Evolutionary conservation across 306 rosid genomes (phyloP), one percentile per base, ranked within the genome.

Genomic region (Vicia villosa): DNA sequence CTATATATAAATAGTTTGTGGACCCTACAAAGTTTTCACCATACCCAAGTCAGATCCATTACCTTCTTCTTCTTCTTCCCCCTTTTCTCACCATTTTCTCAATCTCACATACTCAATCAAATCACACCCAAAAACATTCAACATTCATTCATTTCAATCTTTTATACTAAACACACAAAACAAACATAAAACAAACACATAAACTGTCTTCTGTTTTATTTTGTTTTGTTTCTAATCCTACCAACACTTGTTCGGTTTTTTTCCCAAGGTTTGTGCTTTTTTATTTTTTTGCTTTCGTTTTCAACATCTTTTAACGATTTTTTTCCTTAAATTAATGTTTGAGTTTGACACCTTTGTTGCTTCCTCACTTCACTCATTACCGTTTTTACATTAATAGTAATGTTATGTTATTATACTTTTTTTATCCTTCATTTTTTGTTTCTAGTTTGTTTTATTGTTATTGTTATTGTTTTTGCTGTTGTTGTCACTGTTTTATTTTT

Each of bases 1-100:
- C 83, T 68, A 74, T 56, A 56, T 77, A 80, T 73, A 86, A 86
- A 63, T 42, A 63, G 80, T 40, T 60, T 81, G 8, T 89, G 96
- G 96, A 85, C 85, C 97, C 95, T 72, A 87, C 92, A 68, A 51
- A 36, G 50, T 63, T 64, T 70, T 66, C 84, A 68, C 83, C 85
- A 74, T 81, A 70, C 88, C 78, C 83, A 70, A 66, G 83, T 91
- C 91, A 88, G 88, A 83, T 86, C 91, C 85, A 74, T 66, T 81
- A 24, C 70, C 55, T 79, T 73, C 69, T 76, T 81, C 78, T 63
- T 52, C 30, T 11, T 19, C 58, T 59, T 7, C 78, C 70, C 65
- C 43, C 69, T 7, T 69, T 66, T 71, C 85, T 79, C 95, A 83
- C 82, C 66, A 70, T 63, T 76, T 81, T 81, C 86, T 76, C 74